Evolutionary conservation across 352 stramenopile species (phyloP).

Genomic region (Pythium dissimile): DNA sequence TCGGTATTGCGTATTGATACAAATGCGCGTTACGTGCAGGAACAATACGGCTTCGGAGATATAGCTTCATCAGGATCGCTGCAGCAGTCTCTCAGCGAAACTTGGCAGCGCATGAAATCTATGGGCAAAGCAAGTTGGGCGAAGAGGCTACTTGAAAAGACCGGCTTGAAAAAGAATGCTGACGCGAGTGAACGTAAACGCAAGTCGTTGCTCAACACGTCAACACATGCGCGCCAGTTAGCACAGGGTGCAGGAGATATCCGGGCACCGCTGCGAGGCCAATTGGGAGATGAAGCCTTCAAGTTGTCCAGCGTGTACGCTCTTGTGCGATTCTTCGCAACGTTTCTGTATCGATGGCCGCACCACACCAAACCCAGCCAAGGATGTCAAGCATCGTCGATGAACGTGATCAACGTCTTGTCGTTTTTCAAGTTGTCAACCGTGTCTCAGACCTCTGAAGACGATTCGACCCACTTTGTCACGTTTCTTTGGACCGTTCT

Average conservation of each 20-base stretch:
- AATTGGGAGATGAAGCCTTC: slow-evolving; percentile 30
- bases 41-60: slow-evolving; percentile 75
- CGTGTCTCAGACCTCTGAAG: not conserved
- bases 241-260: slow-evolving; percentile 5
- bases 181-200: slow-evolving; percentile 10
- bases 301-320: slow-evolving; percentile 40
- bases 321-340: slow-evolving; percentile 36
- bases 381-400: slow-evolving; percentile 24
- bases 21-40: slow-evolving; percentile 30
- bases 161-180: slow-evolving; percentile 24
- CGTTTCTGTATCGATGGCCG: slow-evolving; percentile 63
- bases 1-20: not conserved
- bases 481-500: slow-evolving; percentile 58
- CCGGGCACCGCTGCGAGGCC: not conserved
- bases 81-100: slow-evolving; percentile 45
- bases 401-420: slow-evolving; percentile 57
- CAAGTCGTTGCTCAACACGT: slow-evolving; percentile 34
- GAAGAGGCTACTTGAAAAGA: slow-evolving; percentile 51
- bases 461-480: slow-evolving; percentile 34
- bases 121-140: slow-evolving; percentile 55
- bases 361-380: slow-evolving; percentile 28
- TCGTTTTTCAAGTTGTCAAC: slow-evolving; percentile 46
- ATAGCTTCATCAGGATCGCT: slow-evolving; percentile 52
- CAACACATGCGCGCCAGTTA: slow-evolving; percentile 33
- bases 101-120: slow-evolving; percentile 55